phyloP scores from a whole-genome alignment of 2,329 filamentous ascomycete species.

The Apiospora koreana region DNA sequence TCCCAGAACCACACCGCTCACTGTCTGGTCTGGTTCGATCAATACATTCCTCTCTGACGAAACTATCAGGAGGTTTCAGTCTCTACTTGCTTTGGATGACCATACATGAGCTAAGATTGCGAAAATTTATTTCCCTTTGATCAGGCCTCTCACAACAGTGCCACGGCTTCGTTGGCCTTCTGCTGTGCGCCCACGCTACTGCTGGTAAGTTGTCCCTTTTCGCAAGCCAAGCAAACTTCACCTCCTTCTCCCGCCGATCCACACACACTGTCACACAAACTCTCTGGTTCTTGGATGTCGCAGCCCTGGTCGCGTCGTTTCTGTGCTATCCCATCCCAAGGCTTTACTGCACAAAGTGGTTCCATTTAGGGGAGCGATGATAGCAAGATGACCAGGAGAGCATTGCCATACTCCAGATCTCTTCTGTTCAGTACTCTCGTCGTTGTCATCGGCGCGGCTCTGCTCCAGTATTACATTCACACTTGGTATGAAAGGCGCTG shows the following conservation, averaged over 20 bases:
- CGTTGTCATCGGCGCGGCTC: not conserved
- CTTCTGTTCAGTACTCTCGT: not conserved
- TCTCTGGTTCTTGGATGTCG: not conserved
- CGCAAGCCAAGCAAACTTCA: not conserved
- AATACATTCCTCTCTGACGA: not conserved
- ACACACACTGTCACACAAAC: not conserved
- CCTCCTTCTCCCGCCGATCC: not conserved
- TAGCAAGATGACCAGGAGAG: not conserved
- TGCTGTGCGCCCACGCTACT: conserved; percentile 13
- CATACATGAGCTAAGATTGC: not conserved
- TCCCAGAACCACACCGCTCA: not conserved
- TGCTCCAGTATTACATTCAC: not conserved
- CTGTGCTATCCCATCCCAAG: not conserved
- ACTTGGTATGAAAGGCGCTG: not conserved
- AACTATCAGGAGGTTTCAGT: not conserved
- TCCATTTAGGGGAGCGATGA: not conserved
- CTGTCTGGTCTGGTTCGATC: not conserved
- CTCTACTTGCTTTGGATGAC: not conserved
- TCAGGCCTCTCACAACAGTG: not conserved
- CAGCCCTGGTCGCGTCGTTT: not conserved
- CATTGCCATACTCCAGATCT: not conserved
- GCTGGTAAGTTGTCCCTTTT: conserved; percentile 13
- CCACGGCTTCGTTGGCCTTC: conserved; percentile 12
- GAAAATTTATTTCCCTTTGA: conserved; percentile 2
- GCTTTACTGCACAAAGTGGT: not conserved